Base-by-base conservation (phyloP, 768 basidiomycete species). In the Lentinus tigrinus region DNA sequence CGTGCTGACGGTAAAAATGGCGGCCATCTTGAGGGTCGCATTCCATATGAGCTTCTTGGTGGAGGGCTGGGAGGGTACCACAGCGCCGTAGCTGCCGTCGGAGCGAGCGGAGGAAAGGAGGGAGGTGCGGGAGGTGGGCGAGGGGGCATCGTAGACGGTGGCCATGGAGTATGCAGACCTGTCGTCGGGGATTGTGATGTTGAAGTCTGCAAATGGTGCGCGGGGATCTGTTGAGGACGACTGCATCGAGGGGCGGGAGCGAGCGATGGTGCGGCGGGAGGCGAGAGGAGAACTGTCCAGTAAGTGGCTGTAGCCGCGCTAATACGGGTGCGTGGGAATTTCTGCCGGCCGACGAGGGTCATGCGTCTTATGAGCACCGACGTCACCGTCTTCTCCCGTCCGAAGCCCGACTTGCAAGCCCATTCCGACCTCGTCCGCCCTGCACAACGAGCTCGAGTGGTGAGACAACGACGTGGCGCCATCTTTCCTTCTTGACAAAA, bases 21-120 rank as follows among this genome's bases (percentile, higher is more conserved):
- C 74, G 16, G 85, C 85, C 81, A 95, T 91, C 77, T 94, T 94
- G 61, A 95, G 72, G 0, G 88, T 87, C 0, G 95, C 93, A 67
- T 84, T 82, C 73, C 95, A 75, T 63, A 97, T 80, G 40, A 93
- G 78, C 40, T 78, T 80, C 27, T 82, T 73, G 0, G 83, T 73
- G 31, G 82, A 83, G 8, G 66, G 69, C 21, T 58, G 62, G 8
- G 66, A 63, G 55, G 78, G 67, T 3, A 38, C 19, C 8, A 80
- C 75, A 14, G 85, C 65, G 53, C 86, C 87, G 74, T 89, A 88
- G 42, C 39, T 43, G 3, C 55, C 26, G 21, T 61, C 57, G 31
- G 64, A 53, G 17, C 53, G 46, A 21, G 52, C 42, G 34, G 60
- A 47, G 16, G 65, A 55, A 56, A 69, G 65, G 57, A 68, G 66